These are phyloP conservation scores for Ambrosia trifida DNA, from an alignment of 129 eudicot species.

Conservation along the genomic window DNA sequence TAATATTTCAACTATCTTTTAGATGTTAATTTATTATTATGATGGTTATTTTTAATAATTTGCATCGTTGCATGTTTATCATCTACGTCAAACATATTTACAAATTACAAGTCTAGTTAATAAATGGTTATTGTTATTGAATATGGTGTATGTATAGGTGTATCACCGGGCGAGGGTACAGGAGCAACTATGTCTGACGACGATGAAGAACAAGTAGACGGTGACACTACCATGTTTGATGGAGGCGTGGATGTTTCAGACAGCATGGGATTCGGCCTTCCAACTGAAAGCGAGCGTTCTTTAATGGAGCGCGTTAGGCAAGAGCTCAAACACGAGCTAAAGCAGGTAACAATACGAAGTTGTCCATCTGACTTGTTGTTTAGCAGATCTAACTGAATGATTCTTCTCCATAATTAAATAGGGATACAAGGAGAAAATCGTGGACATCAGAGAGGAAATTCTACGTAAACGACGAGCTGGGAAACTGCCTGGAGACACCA, in stretches of 20 bases:
- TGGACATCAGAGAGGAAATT: constrained; percentile 90
- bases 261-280: constrained; percentile 91
- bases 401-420: constrained; percentile 17
- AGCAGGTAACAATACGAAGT: constrained; percentile 50
- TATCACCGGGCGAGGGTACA: constrained; percentile 86
- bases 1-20: no score
- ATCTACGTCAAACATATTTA: neutral
- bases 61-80: neutral
- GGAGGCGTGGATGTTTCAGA: constrained; percentile 71
- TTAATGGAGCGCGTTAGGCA: constrained; percentile 93
- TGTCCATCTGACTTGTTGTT: neutral
- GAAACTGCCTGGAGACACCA: constrained; percentile 90
- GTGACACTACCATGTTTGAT: constrained; percentile 72
- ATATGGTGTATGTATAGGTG: constrained; percentile 45
- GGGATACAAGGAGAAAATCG: constrained; percentile 91
- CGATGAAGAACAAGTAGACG: constrained; percentile 79
- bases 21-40: no score
- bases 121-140: neutral
- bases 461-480: constrained; percentile 40
- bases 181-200: constrained; percentile 97
- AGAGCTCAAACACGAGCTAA: constrained; percentile 83
- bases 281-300: constrained; percentile 86
- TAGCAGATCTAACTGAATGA: constrained; percentile 2
- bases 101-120: neutral
- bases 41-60: no score